Conservation (phyloP, 345 rosid species). For the Eucalyptus pauciflora region DNA sequence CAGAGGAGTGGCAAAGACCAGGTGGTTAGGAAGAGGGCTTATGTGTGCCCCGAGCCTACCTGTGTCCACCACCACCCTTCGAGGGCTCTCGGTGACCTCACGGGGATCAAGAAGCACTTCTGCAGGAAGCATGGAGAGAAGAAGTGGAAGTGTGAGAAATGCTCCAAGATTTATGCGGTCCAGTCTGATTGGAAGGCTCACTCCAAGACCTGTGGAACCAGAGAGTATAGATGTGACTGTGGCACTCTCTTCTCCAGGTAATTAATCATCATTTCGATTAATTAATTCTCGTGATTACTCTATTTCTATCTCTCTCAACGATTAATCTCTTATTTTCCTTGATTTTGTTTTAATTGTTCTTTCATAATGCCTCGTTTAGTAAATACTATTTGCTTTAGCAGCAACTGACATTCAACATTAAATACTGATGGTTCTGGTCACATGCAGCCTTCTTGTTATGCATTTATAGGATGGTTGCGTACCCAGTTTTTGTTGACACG, state of each 20-base stretch:
- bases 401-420: not conserved
- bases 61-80: constrained; percentile 94
- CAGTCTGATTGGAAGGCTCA: constrained; percentile 98
- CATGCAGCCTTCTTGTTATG: not conserved
- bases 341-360: not conserved
- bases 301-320: not conserved
- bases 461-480: not conserved
- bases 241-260: constrained; percentile 93
- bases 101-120: constrained; percentile 92
- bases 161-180: constrained; percentile 90
- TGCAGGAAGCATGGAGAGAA: constrained; percentile 92
- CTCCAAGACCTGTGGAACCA: constrained; percentile 89
- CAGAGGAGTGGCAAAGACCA: constrained; percentile 38
- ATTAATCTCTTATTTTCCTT: not conserved
- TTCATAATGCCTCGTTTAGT: not conserved
- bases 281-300: not conserved
- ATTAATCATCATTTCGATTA: not conserved
- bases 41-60: constrained; percentile 67
- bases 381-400: not conserved
- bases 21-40: constrained; percentile 39
- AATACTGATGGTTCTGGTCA: not conserved
- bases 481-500: not conserved
- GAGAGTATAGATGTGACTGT: constrained; percentile 93
- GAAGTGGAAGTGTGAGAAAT: constrained; percentile 95
- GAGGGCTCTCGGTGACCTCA: constrained; percentile 89